Evolutionary conservation across 768 basidiomycete genomes (phyloP), one percentile per base, ranked within the genome.

Genomic region (Lactarius vividus): DNA sequence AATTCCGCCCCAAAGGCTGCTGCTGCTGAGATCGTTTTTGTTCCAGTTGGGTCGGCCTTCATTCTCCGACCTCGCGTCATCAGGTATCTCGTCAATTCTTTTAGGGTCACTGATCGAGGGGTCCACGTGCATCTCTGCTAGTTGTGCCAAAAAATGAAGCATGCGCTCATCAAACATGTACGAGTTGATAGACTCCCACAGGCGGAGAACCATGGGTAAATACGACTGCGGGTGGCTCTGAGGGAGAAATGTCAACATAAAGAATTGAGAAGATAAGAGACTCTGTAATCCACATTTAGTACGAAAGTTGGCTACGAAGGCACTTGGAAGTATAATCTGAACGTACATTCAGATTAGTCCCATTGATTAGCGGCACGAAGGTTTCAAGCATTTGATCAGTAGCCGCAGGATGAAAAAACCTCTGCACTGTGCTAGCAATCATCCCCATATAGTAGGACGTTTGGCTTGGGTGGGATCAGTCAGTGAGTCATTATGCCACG

Each of bases 121-220:
- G 71, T 90, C 88, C 68, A 91, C 82, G 78, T 96, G 94, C 77
- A 88, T 81, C 75, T 93, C 89, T 62, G 88, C 79, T 55, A 96
- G 81, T 71, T 83, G 83, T 33, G 92, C 82, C 66, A 95, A 82
- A 74, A 96, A 89, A 63, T 91, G 84, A 67, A 95, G 81, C 86
- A 93, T 92, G 75, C 93, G 84, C 72, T 94, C 93, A 80, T 95
- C 93, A 78, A 87, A 95, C 76, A 88, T 84, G 75, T 91, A 91
- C 64, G 91, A 92, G 78, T 94, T 94, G 72, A 96, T 80, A 15
- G 91, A 89, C 76, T 91, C 88, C 92, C 93, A 96, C 55, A 94
- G 73, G 61, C 89, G 87, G 79, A 95, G 91, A 61, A 94, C 81
- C 83, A 90, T 89, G 60, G 85, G 89, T 61, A 87, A 82, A 80